phyloP scores from a whole-genome alignment of 2,329 filamentous ascomycete genomes.

The Chrysoporthe austroafricana region DNA sequence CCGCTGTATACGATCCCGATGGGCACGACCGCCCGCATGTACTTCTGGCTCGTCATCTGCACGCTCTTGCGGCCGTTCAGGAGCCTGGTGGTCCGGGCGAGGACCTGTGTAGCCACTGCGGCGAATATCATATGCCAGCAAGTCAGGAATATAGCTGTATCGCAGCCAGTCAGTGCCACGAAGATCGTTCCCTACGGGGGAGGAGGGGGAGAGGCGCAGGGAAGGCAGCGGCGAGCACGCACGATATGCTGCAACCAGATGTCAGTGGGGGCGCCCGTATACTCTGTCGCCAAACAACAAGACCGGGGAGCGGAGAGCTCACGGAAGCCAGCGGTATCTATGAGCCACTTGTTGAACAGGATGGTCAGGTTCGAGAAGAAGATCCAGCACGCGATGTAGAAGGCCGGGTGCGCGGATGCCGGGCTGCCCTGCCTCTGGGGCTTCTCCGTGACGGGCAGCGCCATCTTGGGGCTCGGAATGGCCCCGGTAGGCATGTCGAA shows the following conservation, averaged over 20 bases:
- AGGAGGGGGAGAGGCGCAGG: neutral
- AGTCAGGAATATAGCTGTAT: conserved; percentile 71
- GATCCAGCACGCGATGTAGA: conserved; percentile 66
- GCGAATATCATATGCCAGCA: conserved; percentile 95
- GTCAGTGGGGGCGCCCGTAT: neutral
- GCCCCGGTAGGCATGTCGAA: conserved; percentile 20
- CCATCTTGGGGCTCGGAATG: conserved; percentile 16
- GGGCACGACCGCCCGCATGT: conserved; percentile 87
- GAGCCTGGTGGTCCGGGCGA: conserved; percentile 83
- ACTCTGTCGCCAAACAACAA: neutral
- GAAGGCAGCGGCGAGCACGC: neutral
- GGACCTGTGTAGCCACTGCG: conserved; percentile 86
- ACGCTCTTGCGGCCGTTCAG: conserved; percentile 92
- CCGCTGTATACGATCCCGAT: conserved; percentile 93
- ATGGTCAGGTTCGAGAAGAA: conserved; percentile 83
- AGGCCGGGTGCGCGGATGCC: conserved; percentile 23
- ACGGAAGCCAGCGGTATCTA: conserved; percentile 77
- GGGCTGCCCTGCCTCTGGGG: neutral
- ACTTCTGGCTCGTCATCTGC: conserved; percentile 92
- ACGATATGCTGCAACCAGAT: conserved; percentile 18
- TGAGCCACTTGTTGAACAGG: conserved; percentile 90
- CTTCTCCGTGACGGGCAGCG: conserved; percentile 26
- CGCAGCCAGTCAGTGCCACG: conserved; percentile 3
- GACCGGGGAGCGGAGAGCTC: conserved; percentile 42
- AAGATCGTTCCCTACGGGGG: conserved; percentile 32